Evolutionary conservation across 2,329 filamentous ascomycete species (phyloP).

Genomic region (Botrytis medusae): DNA sequence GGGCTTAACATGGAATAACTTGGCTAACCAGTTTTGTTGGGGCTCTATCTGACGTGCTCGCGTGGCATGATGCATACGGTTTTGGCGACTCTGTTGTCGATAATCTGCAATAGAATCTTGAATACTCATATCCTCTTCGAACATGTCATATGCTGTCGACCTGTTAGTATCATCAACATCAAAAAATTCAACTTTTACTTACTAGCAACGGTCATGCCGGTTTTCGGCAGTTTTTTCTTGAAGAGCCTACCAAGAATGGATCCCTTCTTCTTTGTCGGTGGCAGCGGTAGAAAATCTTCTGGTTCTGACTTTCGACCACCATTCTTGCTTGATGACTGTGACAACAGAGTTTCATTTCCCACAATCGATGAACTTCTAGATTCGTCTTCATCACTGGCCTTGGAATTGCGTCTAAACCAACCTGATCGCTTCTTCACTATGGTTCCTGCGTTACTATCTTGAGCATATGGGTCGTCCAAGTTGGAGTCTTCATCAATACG

Average conservation of each 20-base stretch:
- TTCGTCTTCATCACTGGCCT: conserved; percentile 29
- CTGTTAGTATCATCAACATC: neutral
- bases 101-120: conserved; percentile 32
- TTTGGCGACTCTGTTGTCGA: conserved; percentile 28
- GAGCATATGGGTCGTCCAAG: conserved; percentile 27
- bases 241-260: conserved; percentile 38
- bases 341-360: conserved; percentile 23
- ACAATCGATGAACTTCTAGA: conserved; percentile 24
- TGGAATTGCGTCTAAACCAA: conserved; percentile 40
- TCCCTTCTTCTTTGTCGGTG: conserved; percentile 34
- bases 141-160: conserved; percentile 32
- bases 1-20: conserved; percentile 86
- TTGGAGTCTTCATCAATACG: conserved; percentile 29
- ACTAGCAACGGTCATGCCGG: conserved; percentile 37
- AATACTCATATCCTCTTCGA: conserved; percentile 34
- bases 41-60: conserved; percentile 55
- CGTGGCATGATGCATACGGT: neutral
- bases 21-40: conserved; percentile 83
- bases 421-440: conserved; percentile 36
- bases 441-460: conserved; percentile 33
- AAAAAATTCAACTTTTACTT: conserved; percentile 24
- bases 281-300: conserved; percentile 12
- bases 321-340: conserved; percentile 28
- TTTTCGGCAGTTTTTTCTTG: conserved; percentile 34
- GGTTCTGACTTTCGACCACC: conserved; percentile 16